phyloP scores from a whole-genome alignment of 208 protist genomes.

The Leishmania tropica region DNA sequence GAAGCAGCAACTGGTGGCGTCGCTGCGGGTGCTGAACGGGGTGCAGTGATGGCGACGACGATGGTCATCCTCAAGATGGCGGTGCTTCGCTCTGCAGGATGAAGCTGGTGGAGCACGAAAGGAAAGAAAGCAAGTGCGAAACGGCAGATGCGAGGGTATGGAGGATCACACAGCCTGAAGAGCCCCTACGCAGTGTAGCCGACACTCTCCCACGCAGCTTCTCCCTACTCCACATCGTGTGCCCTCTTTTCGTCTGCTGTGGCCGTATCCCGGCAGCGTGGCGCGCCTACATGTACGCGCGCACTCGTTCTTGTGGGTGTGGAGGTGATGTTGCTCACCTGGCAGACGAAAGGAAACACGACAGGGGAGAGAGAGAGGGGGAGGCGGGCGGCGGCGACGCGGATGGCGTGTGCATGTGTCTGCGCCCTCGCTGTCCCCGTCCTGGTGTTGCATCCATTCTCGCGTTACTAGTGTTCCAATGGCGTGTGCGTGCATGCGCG shows the following conservation, averaged over 20 bases:
- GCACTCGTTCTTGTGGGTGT: no score
- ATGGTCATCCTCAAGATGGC: not conserved
- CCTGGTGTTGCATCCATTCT: not conserved
- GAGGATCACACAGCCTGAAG: not conserved
- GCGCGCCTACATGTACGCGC: not conserved
- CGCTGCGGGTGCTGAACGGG: constrained; percentile 52
- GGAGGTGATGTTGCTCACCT: no score
- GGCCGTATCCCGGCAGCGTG: no score
- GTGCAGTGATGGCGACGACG: constrained; percentile 1
- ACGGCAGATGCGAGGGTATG: not conserved
- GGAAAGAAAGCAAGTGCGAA: not conserved
- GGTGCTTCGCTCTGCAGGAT: not conserved
- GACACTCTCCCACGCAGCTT: not conserved
- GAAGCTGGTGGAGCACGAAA: not conserved
- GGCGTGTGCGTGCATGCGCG: no score
- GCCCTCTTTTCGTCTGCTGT: not conserved
- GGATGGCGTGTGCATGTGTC: constrained; percentile 2
- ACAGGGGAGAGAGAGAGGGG: not conserved
- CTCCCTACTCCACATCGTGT: not conserved
- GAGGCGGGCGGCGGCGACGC: not conserved
- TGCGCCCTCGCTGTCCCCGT: not conserved
- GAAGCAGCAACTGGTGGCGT: constrained; percentile 46
- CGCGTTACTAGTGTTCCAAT: constrained; percentile 16
- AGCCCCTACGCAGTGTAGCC: not conserved
- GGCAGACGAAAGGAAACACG: no score